phyloP scores from a whole-genome alignment of 2,329 filamentous ascomycete genomes.

The Paramyrothecium sp. region DNA sequence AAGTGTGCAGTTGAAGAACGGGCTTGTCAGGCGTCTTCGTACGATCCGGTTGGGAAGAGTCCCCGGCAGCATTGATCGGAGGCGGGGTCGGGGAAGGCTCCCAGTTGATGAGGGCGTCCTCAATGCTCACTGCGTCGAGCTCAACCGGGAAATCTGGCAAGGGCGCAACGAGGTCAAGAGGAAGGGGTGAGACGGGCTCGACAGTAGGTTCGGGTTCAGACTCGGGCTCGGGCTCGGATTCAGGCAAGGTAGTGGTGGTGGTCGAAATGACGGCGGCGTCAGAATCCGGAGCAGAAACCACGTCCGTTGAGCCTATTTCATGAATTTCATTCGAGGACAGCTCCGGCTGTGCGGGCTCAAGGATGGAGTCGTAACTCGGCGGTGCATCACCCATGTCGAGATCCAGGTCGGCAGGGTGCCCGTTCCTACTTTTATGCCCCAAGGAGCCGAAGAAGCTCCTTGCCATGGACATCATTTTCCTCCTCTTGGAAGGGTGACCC shows the following conservation, averaged over 20 bases:
- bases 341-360: constrained; percentile 35
- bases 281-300: no score
- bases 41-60: constrained; percentile 16
- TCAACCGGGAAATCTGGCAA: constrained; percentile 20
- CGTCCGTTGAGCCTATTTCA: no score
- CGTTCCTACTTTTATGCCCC: constrained; percentile 44
- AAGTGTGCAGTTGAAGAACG: constrained; percentile 36
- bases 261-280: no score
- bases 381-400: constrained; percentile 35
- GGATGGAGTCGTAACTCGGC: constrained; percentile 45
- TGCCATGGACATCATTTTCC: constrained; percentile 50
- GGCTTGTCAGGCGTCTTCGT: constrained; percentile 25
- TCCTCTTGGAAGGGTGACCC: constrained; percentile 49
- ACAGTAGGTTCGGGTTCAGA: constrained; percentile 10
- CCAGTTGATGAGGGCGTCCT: constrained; percentile 23
- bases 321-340: constrained; percentile 49
- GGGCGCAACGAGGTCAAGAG: constrained; percentile 17
- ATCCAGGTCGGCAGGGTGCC: constrained; percentile 19
- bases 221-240: constrained; percentile 22
- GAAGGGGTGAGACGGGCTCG: constrained; percentile 8
- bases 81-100: constrained; percentile 14
- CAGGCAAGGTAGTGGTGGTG: constrained; percentile 8
- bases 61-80: constrained; percentile 20
- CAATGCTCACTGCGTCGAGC: constrained; percentile 18
- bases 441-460: constrained; percentile 54